Evolutionary conservation across 495 filamentous ascomycete genomes (phyloP).

Genomic region (Chaetomium tenue): DNA sequence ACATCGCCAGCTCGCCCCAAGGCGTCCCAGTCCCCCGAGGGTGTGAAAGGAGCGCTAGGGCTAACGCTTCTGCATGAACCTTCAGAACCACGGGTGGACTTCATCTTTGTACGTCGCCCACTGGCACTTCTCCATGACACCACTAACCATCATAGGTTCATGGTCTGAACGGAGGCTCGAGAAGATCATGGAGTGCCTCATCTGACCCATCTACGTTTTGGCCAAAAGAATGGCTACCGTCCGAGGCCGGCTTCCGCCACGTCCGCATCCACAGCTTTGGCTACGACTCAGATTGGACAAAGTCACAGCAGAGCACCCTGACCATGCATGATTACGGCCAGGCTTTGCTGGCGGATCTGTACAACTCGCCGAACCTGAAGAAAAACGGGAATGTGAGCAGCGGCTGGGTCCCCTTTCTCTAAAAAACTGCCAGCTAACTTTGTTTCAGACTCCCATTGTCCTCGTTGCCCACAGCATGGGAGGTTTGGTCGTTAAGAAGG

Average conservation of each 20-base stretch:
- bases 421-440: background rate
- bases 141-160: slow-evolving; percentile 24
- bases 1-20: slow-evolving; percentile 22
- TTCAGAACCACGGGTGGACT: slow-evolving; percentile 26
- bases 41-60: slow-evolving; percentile 17
- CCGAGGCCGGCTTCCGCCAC: slow-evolving; percentile 28
- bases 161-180: slow-evolving; percentile 33
- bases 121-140: background rate
- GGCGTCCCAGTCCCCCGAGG: slow-evolving; percentile 19
- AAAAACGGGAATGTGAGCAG: slow-evolving; percentile 25
- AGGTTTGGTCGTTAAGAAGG: slow-evolving; percentile 36
- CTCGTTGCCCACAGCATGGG: slow-evolving; percentile 38
- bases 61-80: slow-evolving; percentile 25
- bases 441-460: slow-evolving; percentile 31
- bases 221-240: slow-evolving; percentile 38
- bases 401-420: no score
- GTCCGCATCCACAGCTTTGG: slow-evolving; percentile 36
- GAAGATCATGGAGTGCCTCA: slow-evolving; percentile 30
- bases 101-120: slow-evolving; percentile 28
- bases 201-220: slow-evolving; percentile 28
- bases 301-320: slow-evolving; percentile 21
- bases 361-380: slow-evolving; percentile 23
- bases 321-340: slow-evolving; percentile 34
- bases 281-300: slow-evolving; percentile 34
- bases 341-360: slow-evolving; percentile 29